A percentile compares a stretch with the other conserved stretches of the same genome.
phyloP scores from a whole-genome alignment of 768 basidiomycete genomes.

The Agaricus sinodeliciosus region DNA sequence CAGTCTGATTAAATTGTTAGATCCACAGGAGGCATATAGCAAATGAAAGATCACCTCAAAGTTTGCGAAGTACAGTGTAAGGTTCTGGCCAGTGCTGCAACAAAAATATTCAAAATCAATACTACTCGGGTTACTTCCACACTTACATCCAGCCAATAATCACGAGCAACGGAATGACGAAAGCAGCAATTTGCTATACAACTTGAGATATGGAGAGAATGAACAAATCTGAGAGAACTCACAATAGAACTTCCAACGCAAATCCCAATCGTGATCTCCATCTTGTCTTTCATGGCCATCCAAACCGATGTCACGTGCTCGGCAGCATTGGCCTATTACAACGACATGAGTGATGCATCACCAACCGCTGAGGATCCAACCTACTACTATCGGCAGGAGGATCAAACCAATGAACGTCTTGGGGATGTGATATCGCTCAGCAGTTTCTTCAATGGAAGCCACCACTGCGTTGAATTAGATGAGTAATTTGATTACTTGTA shows the following conservation, averaged over 20 bases:
- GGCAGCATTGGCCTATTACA: constrained; percentile 70
- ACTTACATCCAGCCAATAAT: constrained; percentile 83
- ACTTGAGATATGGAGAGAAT: background rate
- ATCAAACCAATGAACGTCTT: constrained; percentile 85
- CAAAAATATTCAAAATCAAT: background rate
- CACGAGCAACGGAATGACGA: constrained; percentile 84
- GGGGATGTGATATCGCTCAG: constrained; percentile 71
- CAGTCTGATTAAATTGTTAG: constrained; percentile 43
- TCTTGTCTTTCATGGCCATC: constrained; percentile 75
- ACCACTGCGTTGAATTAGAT: constrained; percentile 52
- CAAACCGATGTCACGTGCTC: constrained; percentile 84
- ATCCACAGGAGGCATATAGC: background rate
- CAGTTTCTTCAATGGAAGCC: constrained; percentile 88
- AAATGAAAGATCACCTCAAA: constrained; percentile 53
- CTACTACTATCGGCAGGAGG: constrained; percentile 79
- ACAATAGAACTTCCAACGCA: constrained; percentile 81
- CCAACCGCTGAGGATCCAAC: constrained; percentile 17
- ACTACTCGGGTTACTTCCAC: constrained; percentile 9
- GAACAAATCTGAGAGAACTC: constrained; percentile 19
- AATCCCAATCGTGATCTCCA: constrained; percentile 67
- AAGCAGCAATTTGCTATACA: constrained; percentile 73
- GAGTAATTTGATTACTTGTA: background rate
- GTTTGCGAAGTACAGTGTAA: constrained; percentile 80
- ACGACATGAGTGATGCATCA: background rate
- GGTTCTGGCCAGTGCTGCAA: constrained; percentile 55